These are phyloP conservation scores for Suillus ampliporus DNA, from an alignment of 768 basidiomycete genomes.

Conservation along the genomic window DNA sequence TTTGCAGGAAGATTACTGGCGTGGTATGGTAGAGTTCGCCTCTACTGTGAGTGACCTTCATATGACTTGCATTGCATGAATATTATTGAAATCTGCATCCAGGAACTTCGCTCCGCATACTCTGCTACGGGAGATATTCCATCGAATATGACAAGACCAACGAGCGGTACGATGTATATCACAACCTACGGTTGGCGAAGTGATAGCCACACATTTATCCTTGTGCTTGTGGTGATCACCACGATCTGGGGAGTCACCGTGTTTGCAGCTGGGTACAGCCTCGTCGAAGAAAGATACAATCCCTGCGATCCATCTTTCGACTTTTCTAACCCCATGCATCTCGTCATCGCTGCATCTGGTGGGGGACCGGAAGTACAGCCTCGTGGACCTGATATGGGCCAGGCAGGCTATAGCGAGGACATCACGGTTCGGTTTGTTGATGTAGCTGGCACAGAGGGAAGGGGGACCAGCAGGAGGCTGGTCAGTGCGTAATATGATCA, in stretches of 20 bases:
- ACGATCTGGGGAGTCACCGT: neutral
- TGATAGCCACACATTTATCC: neutral
- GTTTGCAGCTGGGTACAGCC: slow-evolving; percentile 2
- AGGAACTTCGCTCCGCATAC: slow-evolving; percentile 7
- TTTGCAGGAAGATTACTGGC: slow-evolving; percentile 9
- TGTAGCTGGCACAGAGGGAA: no score
- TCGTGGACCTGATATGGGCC: no score
- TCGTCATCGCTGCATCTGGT: neutral
- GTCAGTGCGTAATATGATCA: no score
- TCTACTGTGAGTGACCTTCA: slow-evolving; percentile 3
- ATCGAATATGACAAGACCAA: slow-evolving; percentile 3
- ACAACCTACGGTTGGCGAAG: slow-evolving; percentile 4
- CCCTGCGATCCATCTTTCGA: neutral
- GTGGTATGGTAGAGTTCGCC: slow-evolving; percentile 10
- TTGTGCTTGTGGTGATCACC: neutral
- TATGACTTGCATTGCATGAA: no score
- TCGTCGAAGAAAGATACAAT: neutral
- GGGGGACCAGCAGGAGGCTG: no score
- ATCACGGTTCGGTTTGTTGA: no score
- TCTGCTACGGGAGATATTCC: slow-evolving; percentile 3
- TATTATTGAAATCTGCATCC: neutral
- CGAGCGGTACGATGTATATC: slow-evolving; percentile 8
- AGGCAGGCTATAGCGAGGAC: no score
- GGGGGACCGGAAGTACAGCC: neutral
- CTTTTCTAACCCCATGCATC: neutral